Base-by-base conservation (phyloP, 2,329 filamentous ascomycete genomes). In the Colletotrichum zoysiae region DNA sequence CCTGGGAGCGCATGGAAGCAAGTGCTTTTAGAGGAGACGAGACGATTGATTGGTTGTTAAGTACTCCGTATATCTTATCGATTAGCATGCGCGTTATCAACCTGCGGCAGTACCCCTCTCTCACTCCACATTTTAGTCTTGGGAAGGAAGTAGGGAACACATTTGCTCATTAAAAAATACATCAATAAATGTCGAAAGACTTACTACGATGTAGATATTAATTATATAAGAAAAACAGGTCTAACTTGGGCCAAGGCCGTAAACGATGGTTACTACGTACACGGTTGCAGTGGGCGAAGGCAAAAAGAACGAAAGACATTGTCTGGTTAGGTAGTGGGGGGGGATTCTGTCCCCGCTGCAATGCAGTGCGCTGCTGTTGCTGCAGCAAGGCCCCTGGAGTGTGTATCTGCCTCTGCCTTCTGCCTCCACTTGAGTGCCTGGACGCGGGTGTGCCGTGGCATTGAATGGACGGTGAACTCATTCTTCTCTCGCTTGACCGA, bases 401-500 rank as follows among this genome's bases (percentile, higher is more conserved):
- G 48, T 51, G 30, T 53, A 51, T 30, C 50, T 53, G 50, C 26
- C 50, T 18, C 48, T 53, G 50, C 26, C 50, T 53, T 18, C 48
- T 53, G 50, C 26, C 50, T 53, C 50, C 50, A 53, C 50, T 16
- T 53, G 26, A 51, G 16, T 20, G 20, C 26, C 50, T 53, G 23
- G 50, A 30, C 50, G 12, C 26, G 14, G 14, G 38, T 56, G 33
- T 56, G 20, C 33, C 35, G 30, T 9, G n/a, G 55, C 55, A 40
- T 35, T 20, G n/a, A 57, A 14, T 57, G 35, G 20, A 57, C 35
- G 55, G 33, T 57, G 55, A 40, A 57, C 35, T 57, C 55, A 14
- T 38, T 56, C 6, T 5, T 55, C 26, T 33, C 30, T n/a, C 33
- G 33, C 33, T 40, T 57, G 55, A 23, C 55, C 35, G 55, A 40